Evolutionary conservation across 2,329 filamentous ascomycete genomes (phyloP).

Genomic region (Ophiostoma ulmi): DNA sequence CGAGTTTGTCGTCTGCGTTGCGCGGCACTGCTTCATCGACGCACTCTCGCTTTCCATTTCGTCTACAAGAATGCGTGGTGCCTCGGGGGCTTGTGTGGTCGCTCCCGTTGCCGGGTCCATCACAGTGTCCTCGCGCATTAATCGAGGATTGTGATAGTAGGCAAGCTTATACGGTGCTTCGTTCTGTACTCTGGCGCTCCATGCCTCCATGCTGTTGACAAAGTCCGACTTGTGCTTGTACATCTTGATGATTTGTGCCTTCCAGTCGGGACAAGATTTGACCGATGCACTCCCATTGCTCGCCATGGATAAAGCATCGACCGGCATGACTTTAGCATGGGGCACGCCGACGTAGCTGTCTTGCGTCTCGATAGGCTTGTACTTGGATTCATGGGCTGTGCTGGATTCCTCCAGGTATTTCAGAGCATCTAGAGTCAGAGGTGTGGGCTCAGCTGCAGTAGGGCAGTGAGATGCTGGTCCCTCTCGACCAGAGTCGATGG

Average conservation of each 20-base stretch:
- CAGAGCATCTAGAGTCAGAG: neutral
- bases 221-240: neutral
- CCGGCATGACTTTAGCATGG: neutral
- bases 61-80: neutral
- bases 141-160: neutral
- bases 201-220: neutral
- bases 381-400: neutral
- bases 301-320: neutral
- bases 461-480: neutral
- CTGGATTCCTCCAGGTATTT: neutral
- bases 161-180: neutral
- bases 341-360: neutral
- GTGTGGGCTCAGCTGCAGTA: neutral
- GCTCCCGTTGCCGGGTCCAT: slow-evolving; percentile 5
- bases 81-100: neutral
- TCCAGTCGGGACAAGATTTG: neutral
- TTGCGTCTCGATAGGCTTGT: neutral
- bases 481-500: neutral
- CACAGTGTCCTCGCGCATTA: neutral
- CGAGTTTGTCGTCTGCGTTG: slow-evolving; percentile 14
- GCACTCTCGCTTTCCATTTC: neutral
- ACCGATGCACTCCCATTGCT: neutral
- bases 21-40: neutral
- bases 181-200: neutral
- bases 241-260: neutral